These are phyloP conservation scores for Eurotiales sp. DNA, from an alignment of 2,329 filamentous ascomycete species.

Conservation along the genomic window DNA sequence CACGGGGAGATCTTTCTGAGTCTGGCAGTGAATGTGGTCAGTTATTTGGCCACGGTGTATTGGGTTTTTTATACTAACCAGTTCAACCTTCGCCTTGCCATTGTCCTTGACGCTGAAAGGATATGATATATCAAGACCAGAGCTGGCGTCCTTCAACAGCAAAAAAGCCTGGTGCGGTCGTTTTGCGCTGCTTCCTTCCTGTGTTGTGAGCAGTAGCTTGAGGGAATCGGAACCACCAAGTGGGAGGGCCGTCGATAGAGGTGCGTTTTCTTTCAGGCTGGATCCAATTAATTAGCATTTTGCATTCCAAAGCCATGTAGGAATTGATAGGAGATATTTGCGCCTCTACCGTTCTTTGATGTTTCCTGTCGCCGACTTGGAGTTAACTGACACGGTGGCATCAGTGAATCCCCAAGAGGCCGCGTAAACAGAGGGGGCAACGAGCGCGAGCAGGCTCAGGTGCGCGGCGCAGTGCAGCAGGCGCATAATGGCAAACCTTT, in stretches of 20 bases:
- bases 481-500: constrained; percentile 30
- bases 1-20: constrained; percentile 80
- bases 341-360: constrained; percentile 55
- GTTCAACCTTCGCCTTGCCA: constrained; percentile 78
- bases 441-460: constrained; percentile 34
- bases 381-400: constrained; percentile 58
- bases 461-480: constrained; percentile 32
- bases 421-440: constrained; percentile 38
- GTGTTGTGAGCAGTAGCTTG: constrained; percentile 76
- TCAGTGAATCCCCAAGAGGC: constrained; percentile 61
- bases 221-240: constrained; percentile 68
- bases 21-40: constrained; percentile 47
- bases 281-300: neutral
- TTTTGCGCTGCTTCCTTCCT: constrained; percentile 73
- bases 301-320: neutral
- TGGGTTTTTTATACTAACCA: constrained; percentile 58
- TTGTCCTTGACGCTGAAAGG: constrained; percentile 78
- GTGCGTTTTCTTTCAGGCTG: constrained; percentile 59
- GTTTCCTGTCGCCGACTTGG: constrained; percentile 57
- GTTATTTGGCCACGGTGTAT: neutral
- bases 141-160: constrained; percentile 68
- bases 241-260: constrained; percentile 60
- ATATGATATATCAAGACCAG: constrained; percentile 82
- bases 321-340: neutral
- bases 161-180: constrained; percentile 93